Conservation (phyloP, 2,329 filamentous ascomycete genomes). For the Microcera coccophila region DNA sequence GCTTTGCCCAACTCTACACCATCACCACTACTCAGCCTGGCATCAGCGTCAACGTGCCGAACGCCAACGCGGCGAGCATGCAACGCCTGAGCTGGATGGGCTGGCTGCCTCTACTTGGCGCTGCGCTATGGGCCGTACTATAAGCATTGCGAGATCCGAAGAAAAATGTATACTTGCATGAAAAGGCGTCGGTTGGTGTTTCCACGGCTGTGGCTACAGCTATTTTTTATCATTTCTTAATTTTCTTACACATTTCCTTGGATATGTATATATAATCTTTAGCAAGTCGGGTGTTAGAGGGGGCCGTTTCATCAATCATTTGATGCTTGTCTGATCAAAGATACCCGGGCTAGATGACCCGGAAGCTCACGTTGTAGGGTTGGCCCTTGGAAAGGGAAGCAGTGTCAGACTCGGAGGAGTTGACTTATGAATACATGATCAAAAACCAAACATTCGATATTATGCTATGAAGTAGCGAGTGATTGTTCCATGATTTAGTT, state of each 20-base stretch:
- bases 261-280: neutral
- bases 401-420: neutral
- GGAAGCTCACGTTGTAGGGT: neutral
- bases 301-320: neutral
- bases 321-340: neutral
- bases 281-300: neutral
- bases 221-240: conserved; percentile 9
- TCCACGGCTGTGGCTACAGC: conserved; percentile 14
- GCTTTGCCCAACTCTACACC: conserved; percentile 74
- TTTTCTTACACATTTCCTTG: neutral
- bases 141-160: conserved; percentile 18
- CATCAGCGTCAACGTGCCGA: conserved; percentile 29
- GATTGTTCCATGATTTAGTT: no score
- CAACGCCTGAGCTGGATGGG: conserved; percentile 30
- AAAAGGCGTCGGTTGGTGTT: conserved; percentile 21
- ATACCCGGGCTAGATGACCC: neutral
- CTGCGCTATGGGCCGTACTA: conserved; percentile 38
- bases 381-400: neutral
- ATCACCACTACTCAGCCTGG: conserved; percentile 48
- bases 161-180: conserved; percentile 23
- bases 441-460: neutral
- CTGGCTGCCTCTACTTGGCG: conserved; percentile 41
- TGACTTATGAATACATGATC: conserved; percentile 7
- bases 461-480: neutral
- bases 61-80: conserved; percentile 26